These are phyloP conservation scores for Colletotrichum sp. DNA, from an alignment of 2,329 filamentous ascomycete species.

Conservation along the genomic window DNA sequence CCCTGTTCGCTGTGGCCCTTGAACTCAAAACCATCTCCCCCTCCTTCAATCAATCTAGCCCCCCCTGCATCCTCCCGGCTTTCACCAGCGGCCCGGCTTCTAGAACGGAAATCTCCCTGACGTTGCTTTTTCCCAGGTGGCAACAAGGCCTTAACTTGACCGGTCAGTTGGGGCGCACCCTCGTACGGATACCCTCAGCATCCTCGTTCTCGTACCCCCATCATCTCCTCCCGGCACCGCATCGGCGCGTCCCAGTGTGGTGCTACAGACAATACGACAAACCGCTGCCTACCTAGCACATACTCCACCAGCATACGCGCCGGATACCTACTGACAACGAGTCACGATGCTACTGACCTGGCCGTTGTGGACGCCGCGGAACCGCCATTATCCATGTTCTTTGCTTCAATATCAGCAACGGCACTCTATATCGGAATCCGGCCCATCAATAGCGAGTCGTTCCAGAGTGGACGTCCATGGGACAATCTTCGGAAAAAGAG, in stretches of 20 bases:
- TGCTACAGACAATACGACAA: neutral
- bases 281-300: neutral
- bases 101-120: neutral
- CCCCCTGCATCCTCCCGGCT: neutral
- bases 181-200: neutral
- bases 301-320: neutral
- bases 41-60: neutral
- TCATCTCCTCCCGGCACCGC: neutral
- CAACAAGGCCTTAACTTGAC: neutral
- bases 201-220: neutral
- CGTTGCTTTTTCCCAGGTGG: neutral
- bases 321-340: neutral
- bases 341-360: neutral
- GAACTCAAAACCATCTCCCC: neutral
- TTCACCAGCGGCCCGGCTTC: slow-evolving; percentile 8
- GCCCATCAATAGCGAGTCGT: neutral
- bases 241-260: neutral
- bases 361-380: neutral
- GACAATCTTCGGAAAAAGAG: neutral
- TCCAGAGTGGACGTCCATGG: neutral
- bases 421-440: neutral
- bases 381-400: neutral
- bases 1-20: neutral
- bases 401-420: slow-evolving; percentile 1
- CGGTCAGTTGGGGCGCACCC: neutral